phyloP scores from a whole-genome alignment of 2,329 filamentous ascomycete species.

The Talaromyces amestolkiae region DNA sequence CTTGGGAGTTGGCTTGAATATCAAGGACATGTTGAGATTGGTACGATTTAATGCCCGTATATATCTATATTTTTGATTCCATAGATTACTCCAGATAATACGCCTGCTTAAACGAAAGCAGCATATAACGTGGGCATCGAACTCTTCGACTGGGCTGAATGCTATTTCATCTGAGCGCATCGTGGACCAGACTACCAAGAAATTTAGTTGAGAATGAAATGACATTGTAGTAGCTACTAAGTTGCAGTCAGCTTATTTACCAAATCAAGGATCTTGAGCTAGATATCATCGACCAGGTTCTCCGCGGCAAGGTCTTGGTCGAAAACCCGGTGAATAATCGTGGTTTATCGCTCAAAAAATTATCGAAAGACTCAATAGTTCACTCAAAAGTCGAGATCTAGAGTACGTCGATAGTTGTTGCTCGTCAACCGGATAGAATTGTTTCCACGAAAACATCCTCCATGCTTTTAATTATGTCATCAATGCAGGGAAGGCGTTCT shows the following conservation, averaged over 20 bases:
- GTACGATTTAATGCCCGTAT: neutral
- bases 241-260: conserved; percentile 56
- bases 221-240: conserved; percentile 56
- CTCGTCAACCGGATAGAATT: conserved; percentile 65
- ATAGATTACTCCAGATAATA: neutral
- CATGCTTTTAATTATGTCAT: conserved; percentile 71
- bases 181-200: conserved; percentile 57
- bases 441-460: conserved; percentile 72
- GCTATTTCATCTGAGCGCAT: conserved; percentile 53
- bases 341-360: conserved; percentile 70
- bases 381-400: conserved; percentile 60
- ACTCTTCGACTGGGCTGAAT: conserved; percentile 56
- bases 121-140: conserved; percentile 59
- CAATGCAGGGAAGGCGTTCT: conserved; percentile 65
- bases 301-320: neutral
- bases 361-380: conserved; percentile 62
- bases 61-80: no score
- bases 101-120: conserved; percentile 43
- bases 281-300: neutral
- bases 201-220: conserved; percentile 56
- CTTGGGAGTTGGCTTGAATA: conserved; percentile 57
- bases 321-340: conserved; percentile 59
- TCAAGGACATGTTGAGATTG: conserved; percentile 66
- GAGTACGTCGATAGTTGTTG: conserved; percentile 69
- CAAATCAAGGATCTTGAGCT: neutral